Conservation (phyloP, 1,284 basidiomycete species). For the Neotropicomus parvogracilis region DNA sequence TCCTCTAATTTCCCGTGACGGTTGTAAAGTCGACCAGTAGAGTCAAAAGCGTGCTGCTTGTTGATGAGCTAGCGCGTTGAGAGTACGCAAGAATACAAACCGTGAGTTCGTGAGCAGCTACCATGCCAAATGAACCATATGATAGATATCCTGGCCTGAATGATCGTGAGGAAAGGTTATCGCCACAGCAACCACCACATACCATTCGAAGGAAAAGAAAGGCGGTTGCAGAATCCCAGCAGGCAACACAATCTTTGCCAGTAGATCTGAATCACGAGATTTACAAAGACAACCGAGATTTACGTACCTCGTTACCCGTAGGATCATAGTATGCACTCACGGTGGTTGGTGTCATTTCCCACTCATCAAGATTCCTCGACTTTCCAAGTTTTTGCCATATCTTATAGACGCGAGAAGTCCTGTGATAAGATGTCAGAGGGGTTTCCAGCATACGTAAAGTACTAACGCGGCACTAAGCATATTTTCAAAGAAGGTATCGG, state of each 20-base stretch:
- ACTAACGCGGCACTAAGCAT: constrained; percentile 63
- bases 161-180: constrained; percentile 7
- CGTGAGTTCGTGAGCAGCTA: constrained; percentile 87
- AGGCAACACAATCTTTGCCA: constrained; percentile 86
- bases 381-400: constrained; percentile 77
- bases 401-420: constrained; percentile 56
- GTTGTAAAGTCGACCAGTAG: constrained; percentile 80
- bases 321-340: constrained; percentile 84
- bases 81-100: constrained; percentile 24
- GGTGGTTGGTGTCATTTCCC: constrained; percentile 85
- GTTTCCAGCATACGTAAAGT: background rate
- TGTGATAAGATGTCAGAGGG: constrained; percentile 27
- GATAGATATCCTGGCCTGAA: constrained; percentile 80
- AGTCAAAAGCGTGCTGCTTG: constrained; percentile 86
- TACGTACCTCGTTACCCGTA: constrained; percentile 66
- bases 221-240: constrained; percentile 93
- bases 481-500: constrained; percentile 82
- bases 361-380: constrained; percentile 68
- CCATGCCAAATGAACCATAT: constrained; percentile 88
- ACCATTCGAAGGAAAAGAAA: constrained; percentile 88
- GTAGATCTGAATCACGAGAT: background rate
- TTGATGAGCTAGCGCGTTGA: constrained; percentile 1
- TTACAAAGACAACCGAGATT: background rate
- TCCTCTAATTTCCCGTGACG: constrained; percentile 80
- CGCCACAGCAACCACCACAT: constrained; percentile 19